These are phyloP conservation scores for Chrysanthemum lavandulifolium DNA, from an alignment of 129 eudicot genomes.

Conservation along the genomic window DNA sequence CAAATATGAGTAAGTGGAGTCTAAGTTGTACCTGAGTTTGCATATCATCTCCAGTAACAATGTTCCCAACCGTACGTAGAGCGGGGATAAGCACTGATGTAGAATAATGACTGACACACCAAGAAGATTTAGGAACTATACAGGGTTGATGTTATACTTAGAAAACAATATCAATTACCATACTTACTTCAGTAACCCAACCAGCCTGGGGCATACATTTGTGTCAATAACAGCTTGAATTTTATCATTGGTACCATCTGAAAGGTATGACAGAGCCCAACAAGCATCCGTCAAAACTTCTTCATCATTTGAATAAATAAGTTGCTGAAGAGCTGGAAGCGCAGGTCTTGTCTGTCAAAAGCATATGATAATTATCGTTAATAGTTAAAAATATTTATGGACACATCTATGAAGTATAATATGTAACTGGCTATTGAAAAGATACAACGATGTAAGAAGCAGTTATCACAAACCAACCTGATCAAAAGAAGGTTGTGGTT, in stretches of 20 bases:
- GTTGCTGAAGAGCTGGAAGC: slow-evolving; percentile 74
- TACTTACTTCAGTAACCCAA: slow-evolving; percentile 57
- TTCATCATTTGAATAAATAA: slow-evolving; percentile 73
- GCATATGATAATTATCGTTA: slow-evolving; percentile 3
- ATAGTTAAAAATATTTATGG: not conserved
- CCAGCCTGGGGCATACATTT: slow-evolving; percentile 63
- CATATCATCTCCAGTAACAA: slow-evolving; percentile 77
- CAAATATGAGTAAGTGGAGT: not conserved
- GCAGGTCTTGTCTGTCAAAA: slow-evolving; percentile 66
- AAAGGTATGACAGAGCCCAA: slow-evolving; percentile 79
- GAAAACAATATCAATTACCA: not conserved
- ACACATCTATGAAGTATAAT: not conserved
- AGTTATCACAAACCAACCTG: slow-evolving; percentile 46
- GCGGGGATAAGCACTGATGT: slow-evolving; percentile 74
- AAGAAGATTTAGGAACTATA: slow-evolving; percentile 15
- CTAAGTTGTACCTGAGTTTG: slow-evolving; percentile 66
- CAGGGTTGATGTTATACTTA: not conserved
- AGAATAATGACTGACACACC: slow-evolving; percentile 53
- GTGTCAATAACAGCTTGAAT: slow-evolving; percentile 71
- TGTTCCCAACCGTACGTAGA: slow-evolving; percentile 78
- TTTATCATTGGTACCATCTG: slow-evolving; percentile 73
- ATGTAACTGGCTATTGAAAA: not conserved
- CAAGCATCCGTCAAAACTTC: slow-evolving; percentile 78
- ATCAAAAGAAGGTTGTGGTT: slow-evolving; percentile 71
- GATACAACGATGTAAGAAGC: not conserved